These are phyloP conservation scores for Pneumocystis oryctolagi DNA, from an alignment of 1,139 yeast species.

Conservation along the genomic window DNA sequence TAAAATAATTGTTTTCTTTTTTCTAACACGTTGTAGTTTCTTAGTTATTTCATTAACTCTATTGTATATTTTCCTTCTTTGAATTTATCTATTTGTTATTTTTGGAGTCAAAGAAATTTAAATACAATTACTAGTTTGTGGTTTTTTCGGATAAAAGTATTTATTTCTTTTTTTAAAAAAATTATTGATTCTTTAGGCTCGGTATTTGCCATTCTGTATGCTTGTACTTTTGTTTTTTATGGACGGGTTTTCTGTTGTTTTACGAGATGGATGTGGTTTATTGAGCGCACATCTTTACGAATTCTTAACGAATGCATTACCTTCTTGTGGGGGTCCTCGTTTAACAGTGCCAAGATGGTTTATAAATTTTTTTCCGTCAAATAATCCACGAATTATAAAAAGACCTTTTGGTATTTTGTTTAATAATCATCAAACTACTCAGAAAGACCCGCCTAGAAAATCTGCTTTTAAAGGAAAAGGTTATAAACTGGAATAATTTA, in stretches of 20 bases:
- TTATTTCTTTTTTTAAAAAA: neutral
- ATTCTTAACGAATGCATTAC: neutral
- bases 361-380: neutral
- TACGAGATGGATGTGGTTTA: neutral
- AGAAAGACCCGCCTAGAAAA: neutral
- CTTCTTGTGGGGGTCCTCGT: neutral
- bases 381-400: neutral
- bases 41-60: neutral
- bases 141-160: neutral
- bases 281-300: neutral
- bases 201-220: neutral
- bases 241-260: neutral
- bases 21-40: neutral
- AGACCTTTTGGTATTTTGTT: neutral
- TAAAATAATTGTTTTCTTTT: neutral
- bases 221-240: neutral
- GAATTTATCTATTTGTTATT: neutral
- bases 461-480: neutral
- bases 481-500: neutral
- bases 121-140: neutral
- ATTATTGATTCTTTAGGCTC: neutral
- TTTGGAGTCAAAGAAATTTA: neutral
- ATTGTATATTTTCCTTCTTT: neutral
- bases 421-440: neutral
- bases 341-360: neutral